Evolutionary conservation across 2,329 filamentous ascomycete genomes (phyloP).

Genomic region (Aspergillus sp.): DNA sequence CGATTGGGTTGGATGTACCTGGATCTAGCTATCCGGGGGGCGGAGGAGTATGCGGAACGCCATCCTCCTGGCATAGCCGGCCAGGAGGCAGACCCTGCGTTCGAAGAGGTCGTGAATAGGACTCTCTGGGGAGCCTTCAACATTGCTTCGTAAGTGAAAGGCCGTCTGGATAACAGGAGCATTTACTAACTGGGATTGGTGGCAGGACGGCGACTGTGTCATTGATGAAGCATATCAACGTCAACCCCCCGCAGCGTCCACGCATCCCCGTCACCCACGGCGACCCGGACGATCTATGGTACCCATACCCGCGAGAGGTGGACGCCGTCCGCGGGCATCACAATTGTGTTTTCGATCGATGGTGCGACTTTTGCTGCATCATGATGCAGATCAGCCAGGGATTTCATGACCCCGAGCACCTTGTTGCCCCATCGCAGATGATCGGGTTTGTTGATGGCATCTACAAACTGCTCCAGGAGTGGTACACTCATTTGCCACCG

Average conservation of each 20-base stretch:
- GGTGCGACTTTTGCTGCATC: conserved; percentile 27
- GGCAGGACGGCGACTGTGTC: conserved; percentile 22
- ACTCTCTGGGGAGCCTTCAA: conserved; percentile 25
- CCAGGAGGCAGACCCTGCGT: conserved; percentile 7
- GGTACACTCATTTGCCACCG: conserved; percentile 28
- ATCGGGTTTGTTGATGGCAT: conserved; percentile 18
- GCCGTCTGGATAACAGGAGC: too few species aligned
- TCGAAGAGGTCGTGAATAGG: conserved; percentile 21
- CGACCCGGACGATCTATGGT: conserved; percentile 22
- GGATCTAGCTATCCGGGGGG: conserved; percentile 26
- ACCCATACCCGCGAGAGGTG: conserved; percentile 26
- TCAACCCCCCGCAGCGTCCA: conserved; percentile 16
- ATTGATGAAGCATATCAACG: conserved; percentile 24
- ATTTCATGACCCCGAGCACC: conserved; percentile 21
- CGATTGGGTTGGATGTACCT: conserved; percentile 32
- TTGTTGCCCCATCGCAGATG: conserved; percentile 14
- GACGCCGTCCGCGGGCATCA: conserved; percentile 23
- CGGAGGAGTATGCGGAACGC: conserved; percentile 21
- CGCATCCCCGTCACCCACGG: conserved; percentile 19
- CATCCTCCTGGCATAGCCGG: conserved; percentile 19
- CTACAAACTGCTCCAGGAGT: conserved; percentile 26
- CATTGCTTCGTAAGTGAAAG: conserved; percentile 18
- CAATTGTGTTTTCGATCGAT: conserved; percentile 28
- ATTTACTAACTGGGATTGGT: not conserved
- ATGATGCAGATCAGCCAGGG: conserved; percentile 21